phyloP scores from a whole-genome alignment of 2,329 filamentous ascomycete species.

The Catunica adiposa region DNA sequence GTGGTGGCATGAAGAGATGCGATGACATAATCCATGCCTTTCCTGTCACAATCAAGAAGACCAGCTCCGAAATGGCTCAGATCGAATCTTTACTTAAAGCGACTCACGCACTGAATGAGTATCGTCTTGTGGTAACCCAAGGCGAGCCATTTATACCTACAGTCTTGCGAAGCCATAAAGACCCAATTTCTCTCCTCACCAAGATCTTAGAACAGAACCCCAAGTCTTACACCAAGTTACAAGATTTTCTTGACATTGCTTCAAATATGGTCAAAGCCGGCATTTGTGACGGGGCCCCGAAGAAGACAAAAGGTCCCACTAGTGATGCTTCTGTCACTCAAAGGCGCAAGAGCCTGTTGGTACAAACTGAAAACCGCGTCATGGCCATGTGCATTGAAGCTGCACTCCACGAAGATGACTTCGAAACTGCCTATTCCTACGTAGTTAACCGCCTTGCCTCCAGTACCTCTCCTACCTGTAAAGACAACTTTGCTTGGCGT shows the following conservation, averaged over 20 bases:
- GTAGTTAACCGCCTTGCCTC: slow-evolving; percentile 51
- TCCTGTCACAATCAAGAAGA: slow-evolving; percentile 36
- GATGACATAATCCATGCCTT: slow-evolving; percentile 55
- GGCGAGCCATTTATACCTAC: slow-evolving; percentile 68
- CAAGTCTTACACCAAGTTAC: slow-evolving; percentile 56
- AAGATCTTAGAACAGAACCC: slow-evolving; percentile 63
- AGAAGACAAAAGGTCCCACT: slow-evolving; percentile 11
- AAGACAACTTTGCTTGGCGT: slow-evolving; percentile 59
- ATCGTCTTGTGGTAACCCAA: slow-evolving; percentile 61
- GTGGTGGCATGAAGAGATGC: slow-evolving; percentile 63
- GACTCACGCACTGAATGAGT: slow-evolving; percentile 59
- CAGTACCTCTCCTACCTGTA: slow-evolving; percentile 15
- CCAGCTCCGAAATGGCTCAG: slow-evolving; percentile 33
- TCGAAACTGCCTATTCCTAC: slow-evolving; percentile 76
- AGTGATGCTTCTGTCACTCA: slow-evolving; percentile 12
- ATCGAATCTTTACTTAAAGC: slow-evolving; percentile 51
- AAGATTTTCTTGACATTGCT: slow-evolving; percentile 55
- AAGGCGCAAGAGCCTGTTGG: slow-evolving; percentile 19
- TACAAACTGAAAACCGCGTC: slow-evolving; percentile 45
- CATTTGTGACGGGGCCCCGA: background rate
- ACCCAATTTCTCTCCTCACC: slow-evolving; percentile 55
- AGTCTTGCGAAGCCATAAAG: slow-evolving; percentile 56
- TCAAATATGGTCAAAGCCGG: slow-evolving; percentile 48
- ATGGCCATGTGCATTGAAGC: slow-evolving; percentile 68
- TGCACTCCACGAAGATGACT: slow-evolving; percentile 59